phyloP scores from a whole-genome alignment of 1,284 basidiomycete species.

The Ustilago lituana region DNA sequence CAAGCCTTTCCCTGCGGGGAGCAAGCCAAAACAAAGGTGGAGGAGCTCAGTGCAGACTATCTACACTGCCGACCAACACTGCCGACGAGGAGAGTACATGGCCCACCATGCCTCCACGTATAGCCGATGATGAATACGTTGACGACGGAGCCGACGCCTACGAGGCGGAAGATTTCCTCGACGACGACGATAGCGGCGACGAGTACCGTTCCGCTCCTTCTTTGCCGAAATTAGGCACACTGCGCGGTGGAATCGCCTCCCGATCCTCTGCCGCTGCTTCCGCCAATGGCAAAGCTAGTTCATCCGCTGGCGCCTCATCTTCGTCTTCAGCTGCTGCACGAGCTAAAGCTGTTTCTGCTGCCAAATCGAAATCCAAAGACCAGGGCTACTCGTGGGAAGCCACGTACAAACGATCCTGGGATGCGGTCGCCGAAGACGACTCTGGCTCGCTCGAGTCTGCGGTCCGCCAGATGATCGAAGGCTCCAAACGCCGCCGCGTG shows the following conservation, averaged over 20 bases:
- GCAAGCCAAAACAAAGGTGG: too few relatives aligned
- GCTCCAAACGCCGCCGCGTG: conserved; percentile 74
- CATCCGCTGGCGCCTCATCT: not conserved
- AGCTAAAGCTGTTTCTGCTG: conserved; percentile 1
- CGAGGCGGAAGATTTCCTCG: conserved; percentile 49
- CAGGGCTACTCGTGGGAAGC: conserved; percentile 89
- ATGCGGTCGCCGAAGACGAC: conserved; percentile 95
- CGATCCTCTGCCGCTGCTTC: conserved; percentile 13
- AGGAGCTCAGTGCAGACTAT: too few relatives aligned
- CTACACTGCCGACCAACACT: not conserved
- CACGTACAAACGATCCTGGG: conserved; percentile 92
- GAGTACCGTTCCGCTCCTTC: conserved; percentile 44
- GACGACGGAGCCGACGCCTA: conserved; percentile 41
- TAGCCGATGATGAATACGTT: conserved; percentile 46
- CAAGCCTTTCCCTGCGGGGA: too few relatives aligned
- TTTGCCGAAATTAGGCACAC: conserved; percentile 31
- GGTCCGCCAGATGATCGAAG: conserved; percentile 86
- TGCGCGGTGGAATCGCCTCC: conserved; percentile 11
- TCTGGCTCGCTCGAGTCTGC: conserved; percentile 87
- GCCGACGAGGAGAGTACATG: not conserved
- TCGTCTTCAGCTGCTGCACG: conserved; percentile 15
- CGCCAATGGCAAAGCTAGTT: conserved; percentile 25
- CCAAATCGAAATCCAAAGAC: conserved; percentile 47
- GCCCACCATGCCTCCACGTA: conserved; percentile 34
- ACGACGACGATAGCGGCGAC: conserved; percentile 51